A percentile compares a stretch with the other conserved stretches of the same genome.
These are phyloP conservation scores for Apiospora pterosperma DNA, from an alignment of 2,329 filamentous ascomycete genomes.

Conservation along the genomic window DNA sequence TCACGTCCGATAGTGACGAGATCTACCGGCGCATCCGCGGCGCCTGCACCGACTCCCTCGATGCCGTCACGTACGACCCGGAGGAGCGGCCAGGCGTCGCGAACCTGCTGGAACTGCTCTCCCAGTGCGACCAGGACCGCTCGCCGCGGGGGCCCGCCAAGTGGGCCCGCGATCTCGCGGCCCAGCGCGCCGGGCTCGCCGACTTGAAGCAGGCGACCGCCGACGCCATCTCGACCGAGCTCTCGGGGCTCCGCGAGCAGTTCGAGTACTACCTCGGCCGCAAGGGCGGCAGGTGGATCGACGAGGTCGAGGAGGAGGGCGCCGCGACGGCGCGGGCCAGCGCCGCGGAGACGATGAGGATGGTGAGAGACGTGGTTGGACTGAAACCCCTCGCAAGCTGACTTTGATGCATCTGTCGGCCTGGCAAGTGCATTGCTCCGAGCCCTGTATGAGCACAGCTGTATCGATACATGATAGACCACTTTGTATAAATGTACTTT, in stretches of 20 bases:
- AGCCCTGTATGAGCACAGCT: neutral
- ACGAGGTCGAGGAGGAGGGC: conserved; percentile 46
- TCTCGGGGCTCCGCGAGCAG: conserved; percentile 46
- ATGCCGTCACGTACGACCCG: conserved; percentile 70
- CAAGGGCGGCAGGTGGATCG: conserved; percentile 49
- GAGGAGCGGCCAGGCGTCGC: conserved; percentile 72
- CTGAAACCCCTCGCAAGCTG: neutral
- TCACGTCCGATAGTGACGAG: conserved; percentile 65
- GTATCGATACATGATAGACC: neutral
- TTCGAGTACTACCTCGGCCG: conserved; percentile 43
- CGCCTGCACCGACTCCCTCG: conserved; percentile 72
- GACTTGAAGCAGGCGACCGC: conserved; percentile 64
- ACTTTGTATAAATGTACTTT: neutral
- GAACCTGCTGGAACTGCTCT: conserved; percentile 81
- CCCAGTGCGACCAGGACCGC: conserved; percentile 52
- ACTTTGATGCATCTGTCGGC: neutral
- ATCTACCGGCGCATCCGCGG: conserved; percentile 68
- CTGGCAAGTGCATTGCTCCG: neutral
- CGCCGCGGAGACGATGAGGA: conserved; percentile 4
- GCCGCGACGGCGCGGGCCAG: conserved; percentile 7
- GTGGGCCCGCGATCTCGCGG: conserved; percentile 28
- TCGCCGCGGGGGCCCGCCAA: conserved; percentile 13
- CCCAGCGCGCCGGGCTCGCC: conserved; percentile 42
- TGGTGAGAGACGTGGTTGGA: conserved; percentile 2
- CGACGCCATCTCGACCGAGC: conserved; percentile 48